Percentiles rank a stretch among this genome's conserved stretches.
phyloP scores from a whole-genome alignment of 2,329 filamentous ascomycete genomes.

The Diaporthe ilicicola region DNA sequence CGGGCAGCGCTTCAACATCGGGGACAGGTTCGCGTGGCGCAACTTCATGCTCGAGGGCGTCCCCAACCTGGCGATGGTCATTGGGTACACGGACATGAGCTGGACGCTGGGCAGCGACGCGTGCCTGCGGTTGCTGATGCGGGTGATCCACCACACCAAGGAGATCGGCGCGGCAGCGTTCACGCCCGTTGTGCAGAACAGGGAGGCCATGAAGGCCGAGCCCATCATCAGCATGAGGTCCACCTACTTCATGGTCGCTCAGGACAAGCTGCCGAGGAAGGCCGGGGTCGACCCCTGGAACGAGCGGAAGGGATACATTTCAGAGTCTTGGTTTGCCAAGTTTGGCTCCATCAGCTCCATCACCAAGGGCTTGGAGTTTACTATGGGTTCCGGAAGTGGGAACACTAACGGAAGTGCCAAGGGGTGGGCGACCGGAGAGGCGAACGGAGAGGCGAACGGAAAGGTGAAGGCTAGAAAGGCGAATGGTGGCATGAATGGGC shows the following conservation, averaged over 20 bases:
- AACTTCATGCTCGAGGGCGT: slow-evolving; percentile 72
- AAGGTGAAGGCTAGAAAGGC: background rate
- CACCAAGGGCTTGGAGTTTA: slow-evolving; percentile 28
- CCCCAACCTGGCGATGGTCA: slow-evolving; percentile 66
- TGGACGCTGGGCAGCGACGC: slow-evolving; percentile 75
- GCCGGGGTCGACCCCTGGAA: slow-evolving; percentile 27
- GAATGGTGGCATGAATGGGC: background rate
- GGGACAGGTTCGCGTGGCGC: slow-evolving; percentile 68
- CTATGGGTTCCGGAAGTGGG: background rate
- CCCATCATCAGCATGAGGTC: slow-evolving; percentile 32
- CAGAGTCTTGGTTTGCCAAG: slow-evolving; percentile 12
- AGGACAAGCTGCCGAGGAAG: slow-evolving; percentile 27
- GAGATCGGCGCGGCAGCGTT: slow-evolving; percentile 36
- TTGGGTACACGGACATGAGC: slow-evolving; percentile 71
- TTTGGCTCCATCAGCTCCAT: slow-evolving; percentile 16
- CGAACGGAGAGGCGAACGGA: background rate
- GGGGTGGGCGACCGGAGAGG: background rate
- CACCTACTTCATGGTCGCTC: slow-evolving; percentile 28
- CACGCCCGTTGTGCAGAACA: slow-evolving; percentile 26
- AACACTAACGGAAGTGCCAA: background rate
- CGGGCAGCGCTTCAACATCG: slow-evolving; percentile 55
- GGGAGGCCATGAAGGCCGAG: slow-evolving; percentile 4
- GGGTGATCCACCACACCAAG: slow-evolving; percentile 60
- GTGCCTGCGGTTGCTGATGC: slow-evolving; percentile 55
- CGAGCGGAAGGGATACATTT: slow-evolving; percentile 26